Evolutionary conservation across 148 eudicot species (phyloP), one percentile per base, ranked within the genome.

Genomic region (Polygonum maritimum): DNA sequence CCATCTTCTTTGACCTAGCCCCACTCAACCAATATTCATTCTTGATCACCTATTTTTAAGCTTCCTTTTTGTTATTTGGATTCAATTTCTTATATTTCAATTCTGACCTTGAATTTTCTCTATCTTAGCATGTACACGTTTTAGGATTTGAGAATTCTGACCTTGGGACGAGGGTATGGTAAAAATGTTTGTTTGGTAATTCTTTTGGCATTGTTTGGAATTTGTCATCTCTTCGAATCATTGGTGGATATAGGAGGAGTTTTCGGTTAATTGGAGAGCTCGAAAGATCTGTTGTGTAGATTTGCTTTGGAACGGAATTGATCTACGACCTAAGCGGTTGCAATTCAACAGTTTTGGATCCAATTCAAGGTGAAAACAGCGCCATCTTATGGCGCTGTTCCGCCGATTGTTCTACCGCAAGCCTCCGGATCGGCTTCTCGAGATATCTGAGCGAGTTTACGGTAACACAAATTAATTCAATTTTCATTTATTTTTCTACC

Each of bases 401-500:
- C 75, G 88, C 5, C 76, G 85, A 71, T 74, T 83, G 9, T 80
- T 85, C 81, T 85, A 83, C 41, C 58, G 84, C 77, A 85, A 76
- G 78, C 76, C 77, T 33, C 88, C 88, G 4, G 88, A 85, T 76
- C 85, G 55, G 39, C 88, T 85, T 63, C 82, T 73, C 48, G 88
- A 80, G 58, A 83, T 85, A 38, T 78, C 84, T 22, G 80, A 85
- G 55, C 78, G 85, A 31, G 77, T 85, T 26, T 85, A 85, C 75
- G 88, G 88, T 85, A 82, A 71, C 51, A 12, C 71, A 14, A 36
- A 36, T 67, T 67, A 44, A 36, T 67, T 36, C 19, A 35, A 15
- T 36, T 36, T 9, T 18, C n/a, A 14, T 51, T 6, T 18, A 5
- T 13, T 51, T 51, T 51, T 36, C 10, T 7, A 36, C 38, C 21